phyloP scores from a whole-genome alignment of 768 basidiomycete species.

The Pleurotus tuber-regium region DNA sequence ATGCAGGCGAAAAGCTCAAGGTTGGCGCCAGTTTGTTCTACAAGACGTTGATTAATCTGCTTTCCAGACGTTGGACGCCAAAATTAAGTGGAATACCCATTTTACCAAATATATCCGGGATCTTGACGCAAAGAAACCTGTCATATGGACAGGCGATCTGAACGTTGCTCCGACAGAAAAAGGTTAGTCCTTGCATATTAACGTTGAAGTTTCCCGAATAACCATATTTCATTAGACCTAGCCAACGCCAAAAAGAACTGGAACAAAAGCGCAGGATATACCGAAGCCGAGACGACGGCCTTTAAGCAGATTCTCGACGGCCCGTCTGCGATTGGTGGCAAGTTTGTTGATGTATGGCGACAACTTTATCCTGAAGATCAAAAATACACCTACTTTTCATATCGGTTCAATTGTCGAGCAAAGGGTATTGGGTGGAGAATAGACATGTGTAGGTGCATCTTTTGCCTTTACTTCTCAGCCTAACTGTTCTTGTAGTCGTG shows the following conservation, averaged over 20 bases:
- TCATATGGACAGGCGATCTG: conserved; percentile 87
- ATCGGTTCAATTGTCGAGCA: conserved; percentile 73
- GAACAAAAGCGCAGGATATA: conserved; percentile 89
- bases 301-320: conserved; percentile 68
- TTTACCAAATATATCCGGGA: conserved; percentile 73
- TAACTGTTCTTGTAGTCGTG: conserved; percentile 49
- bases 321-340: conserved; percentile 18
- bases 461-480: not conserved
- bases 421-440: conserved; percentile 89
- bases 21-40: conserved; percentile 28
- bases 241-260: conserved; percentile 70
- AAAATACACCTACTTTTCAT: conserved; percentile 87
- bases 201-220: not conserved
- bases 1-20: conserved; percentile 78
- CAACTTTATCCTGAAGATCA: conserved; percentile 58
- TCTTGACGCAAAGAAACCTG: conserved; percentile 75
- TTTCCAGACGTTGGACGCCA: conserved; percentile 67
- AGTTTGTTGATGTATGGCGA: conserved; percentile 73
- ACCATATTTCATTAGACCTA: conserved; percentile 46
- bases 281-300: conserved; percentile 74
- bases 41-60: not conserved
- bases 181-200: conserved; percentile 36
- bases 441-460: conserved; percentile 65
- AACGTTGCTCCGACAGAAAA: conserved; percentile 81
- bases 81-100: conserved; percentile 77